These are phyloP conservation scores for Arachis monticola DNA, from an alignment of 331 rosid species.

Conservation along the genomic window DNA sequence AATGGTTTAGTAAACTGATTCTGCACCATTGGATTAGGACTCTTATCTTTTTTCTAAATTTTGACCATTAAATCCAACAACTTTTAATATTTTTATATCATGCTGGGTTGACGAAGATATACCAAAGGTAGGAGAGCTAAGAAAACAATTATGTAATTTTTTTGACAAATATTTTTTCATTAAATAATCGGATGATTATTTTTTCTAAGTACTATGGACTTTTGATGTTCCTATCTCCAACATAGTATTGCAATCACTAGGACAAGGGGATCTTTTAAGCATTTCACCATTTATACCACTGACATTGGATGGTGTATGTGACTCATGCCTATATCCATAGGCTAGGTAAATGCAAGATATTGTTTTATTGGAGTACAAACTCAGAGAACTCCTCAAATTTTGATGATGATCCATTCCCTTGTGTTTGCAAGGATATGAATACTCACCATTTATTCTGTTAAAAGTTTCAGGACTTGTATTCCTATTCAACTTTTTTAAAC, in stretches of 20 bases:
- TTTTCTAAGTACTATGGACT: slow-evolving; percentile 50
- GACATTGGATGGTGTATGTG: slow-evolving; percentile 61
- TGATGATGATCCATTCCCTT: too few species aligned
- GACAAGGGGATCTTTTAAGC: slow-evolving; percentile 63
- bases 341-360: slow-evolving; percentile 98
- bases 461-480: slow-evolving; percentile 54
- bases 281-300: slow-evolving; percentile 51
- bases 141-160: too few species aligned
- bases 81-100: slow-evolving; percentile 45
- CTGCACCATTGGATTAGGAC: slow-evolving; percentile 49
- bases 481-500: slow-evolving; percentile 57
- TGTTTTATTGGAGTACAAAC: slow-evolving; percentile 83
- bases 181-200: slow-evolving; percentile 51
- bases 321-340: slow-evolving; percentile 87
- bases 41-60: slow-evolving; percentile 61
- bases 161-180: slow-evolving; percentile 51
- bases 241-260: slow-evolving; percentile 57
- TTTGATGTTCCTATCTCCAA: slow-evolving; percentile 59
- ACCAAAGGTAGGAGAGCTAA: slow-evolving; percentile 24
- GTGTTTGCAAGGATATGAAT: slow-evolving; percentile 44
- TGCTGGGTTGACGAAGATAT: slow-evolving; percentile 64
- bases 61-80: slow-evolving; percentile 47
- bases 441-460: slow-evolving; percentile 64
- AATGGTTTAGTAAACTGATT: slow-evolving; percentile 47
- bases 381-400: slow-evolving; percentile 55